A percentile compares a stretch with the other conserved stretches of the same genome.
These are phyloP conservation scores for Citeromyces matritensis DNA, from an alignment of 805 yeast species.

Conservation along the genomic window DNA sequence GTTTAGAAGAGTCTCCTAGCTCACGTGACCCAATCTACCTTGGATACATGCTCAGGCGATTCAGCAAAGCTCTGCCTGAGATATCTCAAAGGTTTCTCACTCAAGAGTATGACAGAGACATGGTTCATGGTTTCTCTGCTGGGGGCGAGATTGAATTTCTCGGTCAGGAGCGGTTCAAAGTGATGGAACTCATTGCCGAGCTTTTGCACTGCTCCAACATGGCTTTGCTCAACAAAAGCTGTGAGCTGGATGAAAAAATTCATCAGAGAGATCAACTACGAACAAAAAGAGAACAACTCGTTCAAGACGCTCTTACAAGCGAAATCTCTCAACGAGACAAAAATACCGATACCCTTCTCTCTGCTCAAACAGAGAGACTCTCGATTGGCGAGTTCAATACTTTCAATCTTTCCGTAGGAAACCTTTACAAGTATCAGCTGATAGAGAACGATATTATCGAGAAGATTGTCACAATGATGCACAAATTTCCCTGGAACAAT, in stretches of 20 bases:
- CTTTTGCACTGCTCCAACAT: conserved; percentile 90
- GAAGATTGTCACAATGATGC: conserved; percentile 50
- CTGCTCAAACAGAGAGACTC: conserved; percentile 2
- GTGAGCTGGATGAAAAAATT: conserved; percentile 46
- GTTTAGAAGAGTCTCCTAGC: conserved; percentile 28
- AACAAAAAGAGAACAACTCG: conserved; percentile 22
- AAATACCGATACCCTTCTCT: conserved; percentile 12
- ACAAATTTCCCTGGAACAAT: conserved; percentile 90
- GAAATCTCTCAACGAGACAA: too few species aligned
- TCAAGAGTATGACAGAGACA: conserved; percentile 8
- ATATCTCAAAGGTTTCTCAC: conserved; percentile 16
- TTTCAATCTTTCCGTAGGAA: conserved; percentile 43
- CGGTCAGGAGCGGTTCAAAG: conserved; percentile 82
- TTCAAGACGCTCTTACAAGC: conserved; percentile 17
- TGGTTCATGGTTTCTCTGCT: conserved; percentile 22
- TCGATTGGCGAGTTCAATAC: conserved; percentile 1
- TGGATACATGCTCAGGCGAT: conserved; percentile 68
- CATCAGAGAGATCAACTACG: conserved; percentile 59
- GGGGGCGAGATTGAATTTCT: conserved; percentile 49
- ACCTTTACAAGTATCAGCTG: conserved; percentile 64
- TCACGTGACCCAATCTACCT: conserved; percentile 85
- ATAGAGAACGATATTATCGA: conserved; percentile 55
- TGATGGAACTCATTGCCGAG: conserved; percentile 87
- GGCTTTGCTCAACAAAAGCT: conserved; percentile 71
- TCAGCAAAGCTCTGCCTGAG: conserved; percentile 30